Base-by-base conservation (phyloP, 192 early-diverging fungal genomes). In the Podila epigama region DNA sequence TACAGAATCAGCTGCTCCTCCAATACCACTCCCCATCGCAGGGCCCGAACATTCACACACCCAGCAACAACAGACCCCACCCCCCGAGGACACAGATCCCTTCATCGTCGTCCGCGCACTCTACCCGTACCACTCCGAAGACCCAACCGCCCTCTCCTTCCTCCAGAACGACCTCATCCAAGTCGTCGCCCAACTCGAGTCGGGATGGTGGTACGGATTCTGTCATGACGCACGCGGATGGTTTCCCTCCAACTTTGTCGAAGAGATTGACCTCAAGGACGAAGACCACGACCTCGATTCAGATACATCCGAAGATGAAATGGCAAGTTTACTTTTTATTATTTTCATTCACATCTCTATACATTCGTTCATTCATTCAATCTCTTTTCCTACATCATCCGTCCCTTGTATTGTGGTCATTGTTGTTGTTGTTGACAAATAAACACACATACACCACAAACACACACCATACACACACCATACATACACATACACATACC, bases 201-300 rank as follows among this genome's bases (percentile, higher is more conserved):
- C 94, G 0, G 97, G 96, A 15, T 99, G 97, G 97, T 99, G 97
- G 97, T 94, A 97, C 79, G 97, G 97, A 27, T 77, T 90, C 64
- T 92, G 90, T 69, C 86, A 84, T 66, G 88, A 85, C 39, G 73
- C 86, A 60, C 87, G 93, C 34, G 97, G 97, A 16, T 93, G 94
- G 93, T 96, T 96, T 80, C 94, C 94, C 11, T 91, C 90, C 31
- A 94, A 96, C 73, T 94, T 93, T 85, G 91, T 94, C 28, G 75
- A 79, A 22, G 75, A 79, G 40, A 70, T 70, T 68, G 62, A 69
- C 28, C 57, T 66, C 18, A 50, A 75, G 32, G 42, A 68, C 10
- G 57, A 59, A 20, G n/a, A n/a, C n/a, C 10, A 13, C 10, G 64
- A 62, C 31, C 15, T 51, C 39, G 56, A 67, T 27, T 48, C 44